Conservation (phyloP, 2,329 filamentous ascomycete genomes). For the Epichloe elymi region DNA sequence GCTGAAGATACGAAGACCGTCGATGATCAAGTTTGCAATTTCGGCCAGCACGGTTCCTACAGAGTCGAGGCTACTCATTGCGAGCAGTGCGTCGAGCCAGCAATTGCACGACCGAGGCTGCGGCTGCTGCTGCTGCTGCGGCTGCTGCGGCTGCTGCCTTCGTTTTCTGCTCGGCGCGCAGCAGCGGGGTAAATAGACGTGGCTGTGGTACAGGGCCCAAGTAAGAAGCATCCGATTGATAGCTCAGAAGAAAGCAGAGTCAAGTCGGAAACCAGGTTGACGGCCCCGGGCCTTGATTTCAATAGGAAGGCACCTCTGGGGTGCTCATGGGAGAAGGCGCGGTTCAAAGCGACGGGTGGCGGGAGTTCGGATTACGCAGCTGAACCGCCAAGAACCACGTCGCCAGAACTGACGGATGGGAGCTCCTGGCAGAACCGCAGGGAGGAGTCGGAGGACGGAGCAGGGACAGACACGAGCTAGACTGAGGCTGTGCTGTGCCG, state of each 20-base stretch:
- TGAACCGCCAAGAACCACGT: neutral
- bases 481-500: no score
- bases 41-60: slow-evolving; percentile 45
- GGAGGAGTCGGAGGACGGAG: no score
- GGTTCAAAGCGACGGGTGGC: neutral
- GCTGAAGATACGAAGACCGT: slow-evolving; percentile 39
- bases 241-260: neutral
- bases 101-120: neutral
- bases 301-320: neutral
- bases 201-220: neutral
- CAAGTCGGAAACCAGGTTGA: neutral
- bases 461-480: no score
- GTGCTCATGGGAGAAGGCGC: neutral
- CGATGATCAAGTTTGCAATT: slow-evolving; percentile 41
- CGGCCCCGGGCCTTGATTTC: neutral
- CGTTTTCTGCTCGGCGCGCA: neutral
- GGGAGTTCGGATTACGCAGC: neutral
- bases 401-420: neutral
- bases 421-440: neutral
- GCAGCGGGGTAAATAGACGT: neutral
- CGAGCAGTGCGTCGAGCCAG: slow-evolving; percentile 6
- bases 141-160: neutral
- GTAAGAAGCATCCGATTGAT: neutral
- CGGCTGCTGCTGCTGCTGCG: neutral
- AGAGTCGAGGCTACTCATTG: slow-evolving; percentile 32